Evolutionary conservation across 2,329 filamentous ascomycete species (phyloP), one percentile per base, ranked within the genome.

Genomic region (Botryotinia globosa): DNA sequence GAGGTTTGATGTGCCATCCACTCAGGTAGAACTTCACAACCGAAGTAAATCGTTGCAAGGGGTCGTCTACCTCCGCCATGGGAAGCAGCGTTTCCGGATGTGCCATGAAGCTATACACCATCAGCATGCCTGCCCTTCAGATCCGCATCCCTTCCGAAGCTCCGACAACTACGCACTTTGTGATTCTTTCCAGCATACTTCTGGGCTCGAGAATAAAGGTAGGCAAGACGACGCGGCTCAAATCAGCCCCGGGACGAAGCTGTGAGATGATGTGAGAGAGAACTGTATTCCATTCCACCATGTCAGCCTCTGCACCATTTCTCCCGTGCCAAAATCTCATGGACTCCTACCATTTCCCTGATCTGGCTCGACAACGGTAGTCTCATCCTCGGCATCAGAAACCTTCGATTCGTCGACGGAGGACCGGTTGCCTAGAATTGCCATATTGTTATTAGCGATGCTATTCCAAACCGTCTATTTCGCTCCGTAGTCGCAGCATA

Each of bases 1-100:
- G 92, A 80, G 96, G 96, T 83, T 95, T 96, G 81, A 99, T 98
- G 82, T 99, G 96, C 96, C 96, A 99, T 79, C 96, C 96, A 82
- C 94, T 97, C 62, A 99, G 86, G 83, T 99, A 99, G 83, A 99
- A 99, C 83, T 97, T 98, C 81, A 98, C 93, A 67, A 99, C 96
- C 22, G 94, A 93, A 44, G 98, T 90, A 80, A 99, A 99, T 81
- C 96, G 90, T 80, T 95, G 86, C 72, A 94, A 85, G 1, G 96
- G 95, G 80, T 99, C 95, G 69, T 98, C 92, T 78, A 98, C 92
- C 64, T 89, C 85, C 62, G 95, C 89, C 82, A 98, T 96, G 48
- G 92, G 91, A 7, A 99, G 89, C 45, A 99, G 90, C 80, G 94
- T 97, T 83, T 99, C 96, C 58, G 96, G 96, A 81, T 99, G 96